These are phyloP conservation scores for Hypholoma fasciculare DNA, from an alignment of 768 basidiomycete species.

Conservation along the genomic window DNA sequence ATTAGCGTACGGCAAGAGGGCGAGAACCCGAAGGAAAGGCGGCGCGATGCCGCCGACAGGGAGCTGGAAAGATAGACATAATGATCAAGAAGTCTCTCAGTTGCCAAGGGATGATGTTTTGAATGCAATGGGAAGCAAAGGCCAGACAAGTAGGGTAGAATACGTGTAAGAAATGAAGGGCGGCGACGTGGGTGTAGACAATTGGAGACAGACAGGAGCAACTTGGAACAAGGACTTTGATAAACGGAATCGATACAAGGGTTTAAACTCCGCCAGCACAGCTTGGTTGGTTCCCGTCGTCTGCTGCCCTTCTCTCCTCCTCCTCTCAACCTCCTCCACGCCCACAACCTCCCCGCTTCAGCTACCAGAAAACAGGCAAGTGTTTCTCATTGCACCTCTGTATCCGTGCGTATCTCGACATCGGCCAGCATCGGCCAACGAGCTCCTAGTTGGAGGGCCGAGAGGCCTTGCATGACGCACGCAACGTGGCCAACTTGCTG, in stretches of 20 bases:
- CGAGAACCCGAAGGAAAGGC: neutral
- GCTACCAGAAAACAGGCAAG: conserved; percentile 21
- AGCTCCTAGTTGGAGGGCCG: neutral
- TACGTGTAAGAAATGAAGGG: neutral
- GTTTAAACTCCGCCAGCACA: conserved; percentile 55
- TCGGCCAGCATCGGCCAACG: neutral
- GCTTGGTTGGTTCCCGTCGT: conserved; percentile 45
- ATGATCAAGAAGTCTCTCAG: conserved; percentile 7
- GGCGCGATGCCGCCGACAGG: neutral
- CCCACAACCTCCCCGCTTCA: conserved; percentile 2
- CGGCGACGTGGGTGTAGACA: neutral
- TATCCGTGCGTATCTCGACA: conserved; percentile 7
- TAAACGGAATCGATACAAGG: conserved; percentile 6
- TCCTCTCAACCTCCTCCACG: conserved; percentile 20
- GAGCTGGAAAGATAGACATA: neutral
- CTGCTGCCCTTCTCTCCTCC: conserved; percentile 30
- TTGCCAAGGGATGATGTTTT: neutral
- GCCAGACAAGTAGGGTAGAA: neutral
- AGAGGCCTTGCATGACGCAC: conserved; percentile 18
- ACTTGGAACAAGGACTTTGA: conserved; percentile 5
- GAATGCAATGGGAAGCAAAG: neutral
- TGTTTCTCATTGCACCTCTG: conserved; percentile 7
- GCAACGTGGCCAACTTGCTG: conserved; percentile 24
- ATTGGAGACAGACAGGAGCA: conserved; percentile 7
- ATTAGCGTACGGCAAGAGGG: neutral